Base-by-base conservation (phyloP, 2,329 filamentous ascomycete species). In the Paraconiothyrium sp. region DNA sequence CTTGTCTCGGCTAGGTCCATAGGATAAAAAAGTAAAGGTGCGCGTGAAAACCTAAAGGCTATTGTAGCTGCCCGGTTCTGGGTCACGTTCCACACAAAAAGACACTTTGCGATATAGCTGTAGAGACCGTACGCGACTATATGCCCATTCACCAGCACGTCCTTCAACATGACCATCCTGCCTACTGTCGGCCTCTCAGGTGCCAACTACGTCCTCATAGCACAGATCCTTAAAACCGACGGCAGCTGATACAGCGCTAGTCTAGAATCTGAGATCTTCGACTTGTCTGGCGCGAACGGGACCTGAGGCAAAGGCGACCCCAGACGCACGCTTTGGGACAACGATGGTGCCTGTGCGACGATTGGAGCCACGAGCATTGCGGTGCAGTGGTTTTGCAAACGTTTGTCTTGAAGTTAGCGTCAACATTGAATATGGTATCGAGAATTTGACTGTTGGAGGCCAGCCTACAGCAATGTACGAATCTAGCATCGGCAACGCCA, bases 81-180 rank as follows among this genome's bases (percentile, higher is more conserved):
- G 64, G 64, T 34, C 64, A 66, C 43, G 43, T 67, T 6, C 55
- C 64, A 13, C 43, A 64, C 32, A 55, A 65, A 54, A 59, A 65
- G 32, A 41, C 64, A 16, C 57, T 65, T 1, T 67, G 64, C 44
- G 57, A 65, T 56, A 22, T 56, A 9, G 54, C 57, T 1, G 61
- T 68, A 24, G 51, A 44, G 4, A 58, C 66, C 16, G 41, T 20
- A 37, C 16, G 22, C 14, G 43, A 58, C 35, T 60, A 64, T 30
- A 58, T 65, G 1, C 37, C 37, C 30, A 7, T 58, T 60, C 24
- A 35, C 54, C 13, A 62, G 62, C 44, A 64, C 62, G 3, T 59
- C 60, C 16, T 65, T 66, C 63, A 64, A 49, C 5, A 59, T 69
- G 4, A 64, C 61, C 14, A 65, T 66, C 22, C 62, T 65, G 16